phyloP scores from a whole-genome alignment of 805 yeast species.

The Candida palmyrensis region DNA sequence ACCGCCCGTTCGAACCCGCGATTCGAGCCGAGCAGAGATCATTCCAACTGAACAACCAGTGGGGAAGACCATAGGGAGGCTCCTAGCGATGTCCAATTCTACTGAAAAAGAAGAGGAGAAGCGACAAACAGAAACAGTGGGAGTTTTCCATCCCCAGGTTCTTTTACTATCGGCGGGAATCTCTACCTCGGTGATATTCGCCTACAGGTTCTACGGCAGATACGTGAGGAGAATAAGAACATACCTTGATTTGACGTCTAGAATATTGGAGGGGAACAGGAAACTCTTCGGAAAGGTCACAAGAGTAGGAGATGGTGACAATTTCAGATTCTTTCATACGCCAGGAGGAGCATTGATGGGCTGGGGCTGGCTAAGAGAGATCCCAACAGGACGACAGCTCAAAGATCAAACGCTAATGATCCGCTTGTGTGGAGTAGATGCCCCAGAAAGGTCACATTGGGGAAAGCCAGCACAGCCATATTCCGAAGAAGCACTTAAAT shows the following conservation, averaged over 20 bases:
- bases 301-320: slow-evolving; percentile 93
- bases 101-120: too few relatives aligned
- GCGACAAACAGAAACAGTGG: too few relatives aligned
- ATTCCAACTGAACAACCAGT: too few relatives aligned
- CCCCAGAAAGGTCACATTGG: slow-evolving; percentile 93
- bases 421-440: slow-evolving; percentile 90
- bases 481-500: slow-evolving; percentile 75
- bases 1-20: too few relatives aligned
- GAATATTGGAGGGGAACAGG: slow-evolving; percentile 22
- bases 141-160: slow-evolving; percentile 34
- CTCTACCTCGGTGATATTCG: slow-evolving; percentile 21
- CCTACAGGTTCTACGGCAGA: slow-evolving; percentile 26
- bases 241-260: slow-evolving; percentile 34
- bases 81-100: too few relatives aligned
- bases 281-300: slow-evolving; percentile 65
- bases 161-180: slow-evolving; percentile 32
- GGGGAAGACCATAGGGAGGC: too few relatives aligned
- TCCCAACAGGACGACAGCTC: slow-evolving; percentile 49
- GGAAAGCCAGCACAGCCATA: slow-evolving; percentile 90
- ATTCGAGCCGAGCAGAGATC: too few relatives aligned
- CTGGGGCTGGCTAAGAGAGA: slow-evolving; percentile 84
- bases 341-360: slow-evolving; percentile 89
- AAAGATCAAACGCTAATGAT: slow-evolving; percentile 71
- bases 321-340: slow-evolving; percentile 85
- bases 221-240: slow-evolving; percentile 29